Base-by-base conservation (phyloP, 2,329 filamentous ascomycete genomes). In the Scorias spongiosa region DNA sequence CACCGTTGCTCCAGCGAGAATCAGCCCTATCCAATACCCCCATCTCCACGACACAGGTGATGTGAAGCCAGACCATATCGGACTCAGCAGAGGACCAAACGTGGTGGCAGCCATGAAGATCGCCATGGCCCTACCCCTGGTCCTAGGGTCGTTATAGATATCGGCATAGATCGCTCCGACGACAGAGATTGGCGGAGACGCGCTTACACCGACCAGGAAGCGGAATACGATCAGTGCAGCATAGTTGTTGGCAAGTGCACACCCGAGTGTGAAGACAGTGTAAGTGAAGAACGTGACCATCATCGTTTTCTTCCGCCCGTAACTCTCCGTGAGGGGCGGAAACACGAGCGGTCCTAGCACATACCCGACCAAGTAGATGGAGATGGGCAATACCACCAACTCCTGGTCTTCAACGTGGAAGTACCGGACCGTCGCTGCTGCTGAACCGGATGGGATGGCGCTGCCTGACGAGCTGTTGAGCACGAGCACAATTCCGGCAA, bases 21-120 rank as follows among this genome's bases (percentile, higher is more conserved):
- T 81, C 12, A 84, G 66, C 11, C 67, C 79, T 18, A 85, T 70
- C 74, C 80, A 84, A 54, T 83, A 83, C 1, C 72, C 63, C 81
- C 80, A 84, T 37, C 76, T 70, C 81, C 80, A 84, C 20, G 71
- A 73, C 20, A 81, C 69, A 1, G 66, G 68, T 1, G 74, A 66
- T 34, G 75, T 71, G 59, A 72, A 83, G 9, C 79, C 80, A 0
- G 75, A 76, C 17, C 80, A 68, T 12, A 80, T 73, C 2, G 80
- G 80, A 1, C 77, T 75, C 2, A 79, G 59, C n/a, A 84, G 67
- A 0, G 78, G 80, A 0, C 81, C 81, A 39, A 75, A 75, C 0
- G 75, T 71, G 2, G 80, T 84, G 11, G 70, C 77, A 14, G 72
- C 74, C 71, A 80, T 80, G 62, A 79, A 81, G 36, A 73, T 61